phyloP scores from a whole-genome alignment of 331 rosid species.

The Malus hybrid region DNA sequence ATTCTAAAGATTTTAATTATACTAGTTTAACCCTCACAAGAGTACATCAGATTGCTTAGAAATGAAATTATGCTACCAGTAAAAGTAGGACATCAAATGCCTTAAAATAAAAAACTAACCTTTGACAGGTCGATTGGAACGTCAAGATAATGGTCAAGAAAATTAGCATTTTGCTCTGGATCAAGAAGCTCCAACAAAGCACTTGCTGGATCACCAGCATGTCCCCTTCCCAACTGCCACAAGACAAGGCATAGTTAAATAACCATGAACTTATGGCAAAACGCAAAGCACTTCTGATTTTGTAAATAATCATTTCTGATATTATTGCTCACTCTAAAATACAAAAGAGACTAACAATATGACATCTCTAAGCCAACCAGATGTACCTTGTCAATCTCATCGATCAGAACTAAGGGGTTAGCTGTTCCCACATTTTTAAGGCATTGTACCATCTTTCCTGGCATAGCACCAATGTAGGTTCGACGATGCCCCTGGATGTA shows the following conservation, averaged over 20 bases:
- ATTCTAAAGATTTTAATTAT: background rate
- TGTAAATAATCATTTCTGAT: background rate
- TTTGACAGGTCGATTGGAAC: constrained; percentile 95
- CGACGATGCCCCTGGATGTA: constrained; percentile 94
- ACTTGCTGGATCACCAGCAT: constrained; percentile 99
- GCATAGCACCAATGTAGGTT: constrained; percentile 99
- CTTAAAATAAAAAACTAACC: constrained; percentile 39
- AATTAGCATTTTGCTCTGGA: constrained; percentile 99
- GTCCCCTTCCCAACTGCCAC: constrained; percentile 93
- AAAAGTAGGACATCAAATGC: constrained; percentile 8
- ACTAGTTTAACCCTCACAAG: background rate
- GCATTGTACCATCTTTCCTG: constrained; percentile 99
- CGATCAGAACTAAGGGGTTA: constrained; percentile 95
- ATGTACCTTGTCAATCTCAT: constrained; percentile 90
- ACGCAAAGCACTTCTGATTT: background rate
- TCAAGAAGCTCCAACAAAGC: constrained; percentile 99
- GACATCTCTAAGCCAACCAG: constrained; percentile 11
- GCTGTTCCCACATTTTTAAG: constrained; percentile 95
- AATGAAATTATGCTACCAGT: constrained; percentile 1
- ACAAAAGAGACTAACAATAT: constrained; percentile 16
- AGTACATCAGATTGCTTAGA: background rate
- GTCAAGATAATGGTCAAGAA: constrained; percentile 97
- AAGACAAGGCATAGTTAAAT: background rate
- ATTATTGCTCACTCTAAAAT: background rate
- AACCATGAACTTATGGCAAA: background rate